phyloP scores from a whole-genome alignment of 441 rosid species.

The Eutrema salsugineum region DNA sequence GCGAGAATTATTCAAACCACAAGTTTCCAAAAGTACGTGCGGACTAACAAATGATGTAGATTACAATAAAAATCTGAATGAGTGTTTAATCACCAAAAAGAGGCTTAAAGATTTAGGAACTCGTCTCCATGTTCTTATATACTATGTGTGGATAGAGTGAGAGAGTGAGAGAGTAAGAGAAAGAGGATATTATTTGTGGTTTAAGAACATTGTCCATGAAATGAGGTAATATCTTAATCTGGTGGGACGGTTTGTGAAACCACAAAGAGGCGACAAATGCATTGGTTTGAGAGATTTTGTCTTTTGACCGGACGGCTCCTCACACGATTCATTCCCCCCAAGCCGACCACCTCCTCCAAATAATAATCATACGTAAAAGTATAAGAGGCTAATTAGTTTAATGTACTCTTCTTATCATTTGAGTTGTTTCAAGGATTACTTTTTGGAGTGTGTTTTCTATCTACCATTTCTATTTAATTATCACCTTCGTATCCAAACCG shows the following conservation, averaged over 20 bases:
- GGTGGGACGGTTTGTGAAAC: conserved; percentile 30
- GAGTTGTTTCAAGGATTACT: conserved; percentile 4
- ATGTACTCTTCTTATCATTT: conserved; percentile 6
- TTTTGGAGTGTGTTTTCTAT: too few species aligned
- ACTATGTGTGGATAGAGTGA: not conserved
- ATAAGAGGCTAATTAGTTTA: not conserved
- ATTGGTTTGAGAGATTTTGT: conserved; percentile 22
- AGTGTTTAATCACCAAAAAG: conserved; percentile 4
- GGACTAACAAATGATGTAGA: conserved; percentile 13
- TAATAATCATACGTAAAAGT: conserved; percentile 1
- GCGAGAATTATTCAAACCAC: conserved; percentile 25
- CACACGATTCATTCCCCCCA: conserved; percentile 23
- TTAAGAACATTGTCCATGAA: conserved; percentile 15
- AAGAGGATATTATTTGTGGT: not conserved
- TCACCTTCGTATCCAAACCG: too few species aligned
- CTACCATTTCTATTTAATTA: too few species aligned
- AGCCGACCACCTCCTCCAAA: conserved; percentile 30
- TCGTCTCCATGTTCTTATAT: conserved; percentile 24
- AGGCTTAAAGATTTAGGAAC: conserved; percentile 12
- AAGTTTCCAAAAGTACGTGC: conserved; percentile 24
- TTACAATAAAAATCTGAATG: conserved; percentile 4
- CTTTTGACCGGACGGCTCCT: conserved; percentile 21
- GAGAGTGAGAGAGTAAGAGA: not conserved
- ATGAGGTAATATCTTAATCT: conserved; percentile 16
- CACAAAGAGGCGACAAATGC: conserved; percentile 26